Percentiles rank a stretch among this genome's conserved stretches.
Conservation (phyloP, 1,284 basidiomycete species). For the Puccinia novopanici region DNA sequence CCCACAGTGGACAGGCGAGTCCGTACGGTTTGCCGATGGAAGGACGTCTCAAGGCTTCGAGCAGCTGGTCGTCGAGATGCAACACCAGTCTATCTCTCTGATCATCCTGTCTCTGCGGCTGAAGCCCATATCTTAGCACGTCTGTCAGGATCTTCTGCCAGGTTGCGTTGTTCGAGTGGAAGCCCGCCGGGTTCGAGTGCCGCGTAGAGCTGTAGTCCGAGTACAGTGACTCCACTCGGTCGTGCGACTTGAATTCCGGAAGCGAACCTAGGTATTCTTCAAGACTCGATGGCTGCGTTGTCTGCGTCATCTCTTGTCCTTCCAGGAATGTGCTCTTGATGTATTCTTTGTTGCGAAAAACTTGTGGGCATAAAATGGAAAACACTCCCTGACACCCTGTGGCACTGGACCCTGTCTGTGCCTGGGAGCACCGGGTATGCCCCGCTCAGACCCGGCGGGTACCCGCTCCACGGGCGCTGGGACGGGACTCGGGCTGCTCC, state of each 20-base stretch:
- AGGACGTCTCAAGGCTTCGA: conserved; percentile 17
- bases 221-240: conserved; percentile 45
- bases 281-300: neutral
- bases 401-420: too few relatives aligned
- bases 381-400: too few relatives aligned
- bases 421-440: too few relatives aligned
- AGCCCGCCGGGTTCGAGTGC: conserved; percentile 43
- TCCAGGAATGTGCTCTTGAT: neutral
- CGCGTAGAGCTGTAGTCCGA: conserved; percentile 35
- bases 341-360: too few relatives aligned
- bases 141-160: conserved; percentile 32
- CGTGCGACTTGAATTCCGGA: conserved; percentile 38
- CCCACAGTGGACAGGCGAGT: conserved; percentile 26
- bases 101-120: neutral
- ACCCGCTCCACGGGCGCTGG: too few relatives aligned
- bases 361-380: too few relatives aligned
- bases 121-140: conserved; percentile 28
- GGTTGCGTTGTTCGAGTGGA: conserved; percentile 28
- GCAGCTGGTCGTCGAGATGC: conserved; percentile 37
- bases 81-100: conserved; percentile 23
- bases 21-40: conserved; percentile 38
- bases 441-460: too few relatives aligned
- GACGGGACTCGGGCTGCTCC: too few relatives aligned
- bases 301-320: neutral
- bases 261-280: conserved; percentile 10